A percentile compares a stretch with the other conserved stretches of the same genome.
Evolutionary conservation across 495 filamentous ascomycete species (phyloP).

Genomic region (Diplogelasinospora grovesii): DNA sequence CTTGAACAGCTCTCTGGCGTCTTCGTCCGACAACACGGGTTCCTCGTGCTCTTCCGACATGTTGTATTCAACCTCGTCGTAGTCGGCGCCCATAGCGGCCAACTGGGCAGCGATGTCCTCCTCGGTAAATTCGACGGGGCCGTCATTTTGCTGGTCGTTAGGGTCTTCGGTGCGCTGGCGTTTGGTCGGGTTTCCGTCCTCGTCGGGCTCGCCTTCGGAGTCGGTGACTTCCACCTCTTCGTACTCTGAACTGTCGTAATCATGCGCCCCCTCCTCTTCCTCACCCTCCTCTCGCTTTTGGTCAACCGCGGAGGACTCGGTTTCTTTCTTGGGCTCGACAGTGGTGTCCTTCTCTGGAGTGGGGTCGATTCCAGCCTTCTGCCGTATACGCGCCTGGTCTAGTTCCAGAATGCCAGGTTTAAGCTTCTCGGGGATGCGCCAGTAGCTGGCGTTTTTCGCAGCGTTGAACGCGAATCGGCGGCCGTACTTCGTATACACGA

Average conservation of each 20-base stretch:
- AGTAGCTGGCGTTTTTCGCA: constrained; percentile 78
- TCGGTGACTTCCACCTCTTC: constrained; percentile 88
- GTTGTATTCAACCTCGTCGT: constrained; percentile 59
- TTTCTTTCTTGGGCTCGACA: constrained; percentile 1
- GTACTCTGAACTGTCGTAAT: constrained; percentile 55
- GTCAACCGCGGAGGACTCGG: constrained; percentile 1
- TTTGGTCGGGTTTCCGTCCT: constrained; percentile 50
- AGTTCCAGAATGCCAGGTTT: constrained; percentile 72
- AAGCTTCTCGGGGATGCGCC: constrained; percentile 82
- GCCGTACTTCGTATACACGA: constrained; percentile 85
- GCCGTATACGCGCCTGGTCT: constrained; percentile 49
- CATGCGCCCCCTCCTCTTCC: constrained; percentile 10
- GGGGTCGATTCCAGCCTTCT: constrained; percentile 28
- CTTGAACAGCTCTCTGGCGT: constrained; percentile 68
- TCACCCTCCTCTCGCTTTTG: neutral
- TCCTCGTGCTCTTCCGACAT: constrained; percentile 68
- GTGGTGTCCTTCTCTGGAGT: too few species aligned
- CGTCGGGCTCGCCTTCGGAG: constrained; percentile 44
- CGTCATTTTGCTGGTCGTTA: constrained; percentile 36
- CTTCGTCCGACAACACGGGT: constrained; percentile 57
- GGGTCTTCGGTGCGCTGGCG: constrained; percentile 58
- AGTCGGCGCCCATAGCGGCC: constrained; percentile 75
- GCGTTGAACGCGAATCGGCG: constrained; percentile 84
- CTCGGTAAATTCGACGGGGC: constrained; percentile 81
- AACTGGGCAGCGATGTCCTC: constrained; percentile 93